Base-by-base conservation (phyloP, 192 early-diverging fungal genomes). In the Backusella tarrabulga region DNA sequence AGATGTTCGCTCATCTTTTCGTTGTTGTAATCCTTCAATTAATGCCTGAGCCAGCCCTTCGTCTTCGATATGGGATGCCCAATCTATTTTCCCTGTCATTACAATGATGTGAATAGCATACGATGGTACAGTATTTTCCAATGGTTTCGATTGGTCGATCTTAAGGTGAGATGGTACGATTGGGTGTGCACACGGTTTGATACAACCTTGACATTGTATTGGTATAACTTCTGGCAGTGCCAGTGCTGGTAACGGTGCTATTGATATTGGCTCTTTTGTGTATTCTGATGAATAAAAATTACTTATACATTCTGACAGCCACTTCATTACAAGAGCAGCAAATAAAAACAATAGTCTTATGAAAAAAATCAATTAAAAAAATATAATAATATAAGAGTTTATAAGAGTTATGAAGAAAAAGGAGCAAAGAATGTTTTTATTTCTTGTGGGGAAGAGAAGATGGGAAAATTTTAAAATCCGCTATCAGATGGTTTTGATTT, bases 41-140 rank as follows among this genome's bases (percentile, higher is more conserved):
- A 76, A 23, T 35, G 67, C 67, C 6, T 44, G 54, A 2, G 74
- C 66, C n/a, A 76, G n/a, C 11, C 74, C 74, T 9, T 76, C 74
- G 17, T 68, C 74, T 29, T 76, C 74, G 11, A 68, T 76, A 34
- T 76, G 74, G 6, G 66, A 26, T 1, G 74, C 40, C 74, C 74
- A 76, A n/a, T 67, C 67, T 0, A 34, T n/a, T 11, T 76, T 42
- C 1, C 74, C 74, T 0, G 74, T 76, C 66, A 76, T 66, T 3
- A 76, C 32, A 46, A 76, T 68, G 3, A 76, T 15, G 26, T 76
- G 74, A 12, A 76, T 32, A 21, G 74, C 67, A 41, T 76, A 76
- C 1, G 74, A 29, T 4, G 74, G 60, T 6, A 76, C 74, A 12
- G 74, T 76, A 34, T 76, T 76, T 34, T 68, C 38, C 17, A 76